A percentile compares a stretch with the other conserved stretches of the same genome.
These are phyloP conservation scores for Pulicaria dysenterica DNA, from an alignment of 129 eudicot species.

Conservation along the genomic window DNA sequence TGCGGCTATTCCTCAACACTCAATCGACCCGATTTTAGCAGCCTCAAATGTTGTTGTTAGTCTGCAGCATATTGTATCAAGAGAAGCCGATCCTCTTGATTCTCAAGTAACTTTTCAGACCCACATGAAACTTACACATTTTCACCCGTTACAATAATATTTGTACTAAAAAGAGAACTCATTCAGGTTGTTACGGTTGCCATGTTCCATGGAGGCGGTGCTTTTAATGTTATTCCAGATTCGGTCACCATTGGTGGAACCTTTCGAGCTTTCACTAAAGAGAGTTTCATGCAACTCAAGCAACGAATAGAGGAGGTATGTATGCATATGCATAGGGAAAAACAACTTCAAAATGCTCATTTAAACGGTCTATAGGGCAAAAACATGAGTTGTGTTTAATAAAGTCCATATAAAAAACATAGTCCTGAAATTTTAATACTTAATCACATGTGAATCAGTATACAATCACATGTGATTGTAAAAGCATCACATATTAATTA, in stretches of 20 bases:
- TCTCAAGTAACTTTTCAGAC: constrained; percentile 46
- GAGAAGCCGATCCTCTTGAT: constrained; percentile 77
- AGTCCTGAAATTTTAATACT: too few relatives aligned
- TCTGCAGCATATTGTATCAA: constrained; percentile 67
- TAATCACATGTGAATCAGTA: too few relatives aligned
- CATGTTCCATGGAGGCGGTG: constrained; percentile 73
- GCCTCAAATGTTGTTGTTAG: constrained; percentile 65
- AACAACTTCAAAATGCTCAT: too few relatives aligned
- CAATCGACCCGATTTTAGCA: constrained; percentile 73
- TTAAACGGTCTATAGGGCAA: too few relatives aligned
- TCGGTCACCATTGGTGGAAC: constrained; percentile 82
- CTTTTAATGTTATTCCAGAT: constrained; percentile 80
- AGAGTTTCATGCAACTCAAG: constrained; percentile 47
- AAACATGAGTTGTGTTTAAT: too few relatives aligned
- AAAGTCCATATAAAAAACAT: too few relatives aligned
- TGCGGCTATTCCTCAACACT: constrained; percentile 77
- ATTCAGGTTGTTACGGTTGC: constrained; percentile 77
- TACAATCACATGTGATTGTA: too few relatives aligned
- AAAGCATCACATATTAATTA: too few relatives aligned
- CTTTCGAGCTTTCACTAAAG: constrained; percentile 64
- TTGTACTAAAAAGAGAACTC: constrained; percentile 20
- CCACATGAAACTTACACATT: too few relatives aligned
- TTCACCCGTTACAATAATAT: not conserved
- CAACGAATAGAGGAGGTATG: constrained; percentile 71
- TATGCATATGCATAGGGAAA: too few relatives aligned